Percentiles rank a stretch among this genome's conserved stretches.
Evolutionary conservation across 2,329 filamentous ascomycete genomes (phyloP).

Genomic region (Ramularia endophylla): DNA sequence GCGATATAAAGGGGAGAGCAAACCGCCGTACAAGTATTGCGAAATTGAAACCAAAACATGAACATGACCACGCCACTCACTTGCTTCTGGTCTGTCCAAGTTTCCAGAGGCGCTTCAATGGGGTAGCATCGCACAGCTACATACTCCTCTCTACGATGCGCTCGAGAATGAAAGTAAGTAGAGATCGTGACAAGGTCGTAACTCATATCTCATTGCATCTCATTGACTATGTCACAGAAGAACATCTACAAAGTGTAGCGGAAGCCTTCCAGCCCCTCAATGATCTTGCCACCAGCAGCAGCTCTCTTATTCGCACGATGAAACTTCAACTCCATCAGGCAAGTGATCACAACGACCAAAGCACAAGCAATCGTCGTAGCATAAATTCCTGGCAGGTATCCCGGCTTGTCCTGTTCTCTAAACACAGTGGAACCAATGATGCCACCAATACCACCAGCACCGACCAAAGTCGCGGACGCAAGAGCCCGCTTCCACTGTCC

Average conservation of each 20-base stretch:
- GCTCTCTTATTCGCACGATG: constrained; percentile 31
- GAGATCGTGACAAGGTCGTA: too few relatives aligned
- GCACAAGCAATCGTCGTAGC: constrained; percentile 26
- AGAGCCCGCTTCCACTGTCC: constrained; percentile 87
- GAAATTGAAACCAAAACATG: too few relatives aligned
- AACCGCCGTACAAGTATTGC: too few relatives aligned
- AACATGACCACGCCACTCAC: too few relatives aligned
- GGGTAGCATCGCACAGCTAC: too few relatives aligned
- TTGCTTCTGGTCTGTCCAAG: too few relatives aligned
- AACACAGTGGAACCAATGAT: constrained; percentile 45
- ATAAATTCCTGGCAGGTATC: constrained; percentile 30
- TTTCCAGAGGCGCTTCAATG: too few relatives aligned
- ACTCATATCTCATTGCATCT: constrained; percentile 4
- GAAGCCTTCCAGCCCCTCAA: constrained; percentile 31
- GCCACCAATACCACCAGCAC: constrained; percentile 70
- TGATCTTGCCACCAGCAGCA: constrained; percentile 30
- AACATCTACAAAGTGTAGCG: constrained; percentile 29
- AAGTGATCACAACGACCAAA: constrained; percentile 26
- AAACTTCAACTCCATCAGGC: constrained; percentile 29
- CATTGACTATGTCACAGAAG: constrained; percentile 4
- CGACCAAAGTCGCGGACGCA: constrained; percentile 68
- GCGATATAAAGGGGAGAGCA: too few relatives aligned
- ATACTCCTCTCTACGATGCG: too few relatives aligned
- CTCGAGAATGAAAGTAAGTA: too few relatives aligned
- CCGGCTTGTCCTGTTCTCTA: constrained; percentile 28